Percentiles rank a stretch among this genome's conserved stretches.
Evolutionary conservation across 768 basidiomycete genomes (phyloP).

Genomic region (Naganishia friedmannii): DNA sequence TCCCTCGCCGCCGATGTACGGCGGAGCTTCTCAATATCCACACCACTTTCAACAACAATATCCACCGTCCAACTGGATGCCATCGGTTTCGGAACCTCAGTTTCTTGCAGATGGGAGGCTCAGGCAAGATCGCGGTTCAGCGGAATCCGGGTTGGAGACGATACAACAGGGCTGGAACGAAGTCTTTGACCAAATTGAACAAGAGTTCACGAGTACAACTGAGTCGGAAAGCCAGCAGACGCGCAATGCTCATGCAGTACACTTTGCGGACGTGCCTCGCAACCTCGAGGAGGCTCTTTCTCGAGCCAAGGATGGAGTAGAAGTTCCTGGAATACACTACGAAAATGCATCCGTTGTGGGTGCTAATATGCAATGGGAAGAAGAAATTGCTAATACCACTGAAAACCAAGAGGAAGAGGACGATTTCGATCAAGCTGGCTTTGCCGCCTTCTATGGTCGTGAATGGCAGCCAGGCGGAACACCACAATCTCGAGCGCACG

Average conservation of each 20-base stretch:
- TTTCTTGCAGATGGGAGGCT: constrained; percentile 14
- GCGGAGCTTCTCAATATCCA: not conserved
- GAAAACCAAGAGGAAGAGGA: constrained; percentile 11
- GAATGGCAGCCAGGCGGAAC: constrained; percentile 18
- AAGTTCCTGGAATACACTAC: not conserved
- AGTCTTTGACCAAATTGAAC: constrained; percentile 17
- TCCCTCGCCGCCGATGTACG: not conserved
- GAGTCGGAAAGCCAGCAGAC: not conserved
- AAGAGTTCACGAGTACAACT: not conserved
- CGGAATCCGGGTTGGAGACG: not conserved
- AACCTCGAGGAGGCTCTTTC: constrained; percentile 19
- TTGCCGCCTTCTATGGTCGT: constrained; percentile 30
- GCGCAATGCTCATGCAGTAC: not conserved
- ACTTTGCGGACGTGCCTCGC: constrained; percentile 4
- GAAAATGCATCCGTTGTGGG: not conserved
- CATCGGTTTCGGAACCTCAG: constrained; percentile 15
- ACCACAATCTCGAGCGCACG: not conserved
- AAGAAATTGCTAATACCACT: constrained; percentile 3
- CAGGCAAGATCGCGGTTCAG: not conserved
- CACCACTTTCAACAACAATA: constrained; percentile 2
- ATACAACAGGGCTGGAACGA: constrained; percentile 19
- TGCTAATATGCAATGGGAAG: constrained; percentile 16
- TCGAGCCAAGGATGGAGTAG: not conserved
- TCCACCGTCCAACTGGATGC: not conserved
- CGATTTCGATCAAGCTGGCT: constrained; percentile 24